Base-by-base conservation (phyloP, 305 asterid genomes). In the Solanum hybrid region DNA sequence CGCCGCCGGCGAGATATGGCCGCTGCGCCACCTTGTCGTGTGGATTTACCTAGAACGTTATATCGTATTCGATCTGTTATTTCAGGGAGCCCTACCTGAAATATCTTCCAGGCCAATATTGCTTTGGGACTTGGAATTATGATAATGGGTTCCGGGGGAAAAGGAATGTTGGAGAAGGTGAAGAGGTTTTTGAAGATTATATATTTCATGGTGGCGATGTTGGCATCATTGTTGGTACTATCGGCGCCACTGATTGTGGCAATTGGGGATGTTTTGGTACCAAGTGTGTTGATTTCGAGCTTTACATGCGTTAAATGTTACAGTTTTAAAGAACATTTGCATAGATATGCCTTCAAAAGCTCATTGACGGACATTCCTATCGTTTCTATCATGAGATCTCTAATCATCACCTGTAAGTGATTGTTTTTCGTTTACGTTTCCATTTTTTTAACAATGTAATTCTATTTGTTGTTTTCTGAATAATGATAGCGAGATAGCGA, bases 341-440 rank as follows among this genome's bases (percentile, higher is more conserved):
- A 61, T 92, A 94, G 97, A 94, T 97, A 97, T 86, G 90, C 95
- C 20, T 96, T 97, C 94, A 96, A 87, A 96, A 96, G 94, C 93
- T 97, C 99, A 71, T 97, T 97, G 67, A 88, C 94, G 88, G 99
- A 97, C 87, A 95, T 97, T 92, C 99, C 99, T 71, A 67, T 94
- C 28, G 96, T 97, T 90, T 97, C 99, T 71, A 89, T 96, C 89
- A 40, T 95, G 94, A 96, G 99, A 95, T 96, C 99, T 91, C 92
- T 95, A 81, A 90, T 97, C 76, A 97, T 97, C 91, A 92, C 93
- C 75, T 95, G 99, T 97, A 95, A 37, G 96, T 91, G 71, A 86
- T 69, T 87, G 39, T 40, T 28, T 13, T 16, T 31, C 13, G 51
- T 6, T 33, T 89, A 33, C 22, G 11, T 79, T 33, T 35, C 5